These are phyloP conservation scores for Isoetes taiwanensis DNA, from an alignment of 75 land plant species.

Conservation along the genomic window DNA sequence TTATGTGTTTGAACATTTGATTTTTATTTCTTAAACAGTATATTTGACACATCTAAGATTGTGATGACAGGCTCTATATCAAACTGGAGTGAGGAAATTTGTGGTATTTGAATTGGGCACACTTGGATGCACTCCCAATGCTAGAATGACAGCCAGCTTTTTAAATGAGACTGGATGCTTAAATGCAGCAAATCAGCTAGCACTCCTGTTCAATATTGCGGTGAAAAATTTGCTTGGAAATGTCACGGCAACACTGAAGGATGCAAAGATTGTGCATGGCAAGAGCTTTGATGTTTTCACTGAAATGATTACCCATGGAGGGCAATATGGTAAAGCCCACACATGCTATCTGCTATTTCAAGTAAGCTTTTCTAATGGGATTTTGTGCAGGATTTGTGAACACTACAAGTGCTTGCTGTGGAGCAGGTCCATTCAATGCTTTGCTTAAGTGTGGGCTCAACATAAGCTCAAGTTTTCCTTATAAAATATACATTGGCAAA, in stretches of 20 bases:
- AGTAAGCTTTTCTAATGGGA: too few species aligned
- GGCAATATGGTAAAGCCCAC: neutral
- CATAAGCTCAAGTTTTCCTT: neutral
- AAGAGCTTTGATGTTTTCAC: neutral
- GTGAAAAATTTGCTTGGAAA: neutral
- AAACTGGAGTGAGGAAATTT: neutral
- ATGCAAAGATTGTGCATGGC: neutral
- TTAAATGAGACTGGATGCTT: neutral
- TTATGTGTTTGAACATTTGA: neutral
- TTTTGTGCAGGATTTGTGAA: conserved; percentile 3
- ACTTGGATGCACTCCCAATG: neutral
- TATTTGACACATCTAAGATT: neutral
- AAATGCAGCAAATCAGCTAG: neutral
- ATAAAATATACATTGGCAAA: neutral
- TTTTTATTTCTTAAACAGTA: neutral
- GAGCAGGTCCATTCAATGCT: conserved; percentile 6
- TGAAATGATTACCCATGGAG: neutral
- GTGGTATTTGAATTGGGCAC: neutral
- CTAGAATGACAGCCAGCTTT: neutral
- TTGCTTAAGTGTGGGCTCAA: neutral
- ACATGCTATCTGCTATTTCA: too few species aligned
- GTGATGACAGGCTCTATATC: neutral
- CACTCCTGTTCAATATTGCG: neutral
- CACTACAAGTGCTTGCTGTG: conserved; percentile 1
- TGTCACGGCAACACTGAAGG: neutral